Evolutionary conservation across 2,329 filamentous ascomycete genomes (phyloP), one percentile per base, ranked within the genome.

Genomic region (Coniochaeta sp.): DNA sequence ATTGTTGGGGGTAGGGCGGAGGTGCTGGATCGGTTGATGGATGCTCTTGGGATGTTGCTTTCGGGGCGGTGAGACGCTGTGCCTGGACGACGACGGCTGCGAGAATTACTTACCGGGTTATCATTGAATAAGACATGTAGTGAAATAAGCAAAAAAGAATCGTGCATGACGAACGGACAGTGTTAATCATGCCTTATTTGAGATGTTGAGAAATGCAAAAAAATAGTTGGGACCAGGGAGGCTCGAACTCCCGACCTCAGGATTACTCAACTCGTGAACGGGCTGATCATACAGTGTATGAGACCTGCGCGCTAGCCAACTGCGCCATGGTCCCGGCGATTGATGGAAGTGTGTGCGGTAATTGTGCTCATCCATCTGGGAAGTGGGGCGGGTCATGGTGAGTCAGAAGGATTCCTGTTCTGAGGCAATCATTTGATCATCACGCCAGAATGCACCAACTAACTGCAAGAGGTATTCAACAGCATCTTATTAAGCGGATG

Each of bases 1-100:
- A 3, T 53, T 35, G 50, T 52, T 14, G 51, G 16, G 13, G 53
- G 53, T 3, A 35, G 51, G 42, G 20, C 51, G 13, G 45, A 24
- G 18, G 48, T 56, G 10, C 13, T 53, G 30, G 55, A 56, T 31
- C 52, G 51, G 26, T 31, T 56, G 35, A n/a, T 55, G 48, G 31
- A 32, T 18, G 55, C 38, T 8, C 45, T 53, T 26, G 51, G 49
- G n/a, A 30, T 56, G 14, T 42, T 56, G 9, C 20, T 56, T 2
- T 48, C 54, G 14, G 55, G 55, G 38, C 38, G 26, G 20, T 42
- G 38, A 42, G n/a, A n/a, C n/a, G n/a, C n/a, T n/a, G n/a, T n/a
- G n/a, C n/a, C n/a, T n/a, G n/a, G n/a, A n/a, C n/a, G n/a, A n/a
- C n/a, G n/a, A n/a, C n/a, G n/a, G n/a, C n/a, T n/a, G n/a, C n/a